Conservation (phyloP, 2,329 filamentous ascomycete species). For the Neocucurbitaria cava region DNA sequence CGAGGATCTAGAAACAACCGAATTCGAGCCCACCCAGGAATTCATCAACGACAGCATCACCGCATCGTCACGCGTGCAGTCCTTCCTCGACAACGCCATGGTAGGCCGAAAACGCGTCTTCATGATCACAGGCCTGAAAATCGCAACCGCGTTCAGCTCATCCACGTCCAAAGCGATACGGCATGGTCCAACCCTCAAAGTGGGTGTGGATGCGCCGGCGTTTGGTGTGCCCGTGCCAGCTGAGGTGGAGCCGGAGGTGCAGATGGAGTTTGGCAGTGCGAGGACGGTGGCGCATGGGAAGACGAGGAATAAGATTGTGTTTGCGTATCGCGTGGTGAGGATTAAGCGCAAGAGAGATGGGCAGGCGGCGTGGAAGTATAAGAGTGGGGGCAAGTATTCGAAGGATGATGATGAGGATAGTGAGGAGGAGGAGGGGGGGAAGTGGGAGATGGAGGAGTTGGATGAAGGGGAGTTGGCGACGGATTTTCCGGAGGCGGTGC, state of each 20-base stretch:
- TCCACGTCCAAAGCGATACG: neutral
- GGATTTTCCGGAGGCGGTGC: neutral
- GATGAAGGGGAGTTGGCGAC: neutral
- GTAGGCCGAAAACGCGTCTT: constrained; percentile 1
- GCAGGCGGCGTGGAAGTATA: neutral
- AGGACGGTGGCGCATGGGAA: neutral
- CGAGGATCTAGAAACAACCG: constrained; percentile 2
- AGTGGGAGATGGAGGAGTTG: neutral
- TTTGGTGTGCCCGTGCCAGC: constrained; percentile 1
- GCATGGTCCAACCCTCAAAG: neutral
- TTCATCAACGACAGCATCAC: constrained; percentile 1
- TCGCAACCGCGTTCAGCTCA: constrained; percentile 1
- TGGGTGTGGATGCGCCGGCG: neutral
- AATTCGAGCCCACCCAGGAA: constrained; percentile 6
- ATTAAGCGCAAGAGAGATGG: constrained; percentile 1
- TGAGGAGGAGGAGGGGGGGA: neutral
- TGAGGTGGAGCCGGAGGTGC: neutral
- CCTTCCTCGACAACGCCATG: neutral
- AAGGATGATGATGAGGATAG: neutral
- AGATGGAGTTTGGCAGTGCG: neutral
- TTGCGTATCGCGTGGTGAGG: constrained; percentile 5
- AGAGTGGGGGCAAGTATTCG: constrained; percentile 4
- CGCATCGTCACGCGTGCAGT: constrained; percentile 2
- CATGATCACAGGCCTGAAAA: constrained; percentile 7
- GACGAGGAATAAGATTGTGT: constrained; percentile 3